phyloP scores from a whole-genome alignment of 73 alveolate genomes.

The Uronychia setigera region DNA sequence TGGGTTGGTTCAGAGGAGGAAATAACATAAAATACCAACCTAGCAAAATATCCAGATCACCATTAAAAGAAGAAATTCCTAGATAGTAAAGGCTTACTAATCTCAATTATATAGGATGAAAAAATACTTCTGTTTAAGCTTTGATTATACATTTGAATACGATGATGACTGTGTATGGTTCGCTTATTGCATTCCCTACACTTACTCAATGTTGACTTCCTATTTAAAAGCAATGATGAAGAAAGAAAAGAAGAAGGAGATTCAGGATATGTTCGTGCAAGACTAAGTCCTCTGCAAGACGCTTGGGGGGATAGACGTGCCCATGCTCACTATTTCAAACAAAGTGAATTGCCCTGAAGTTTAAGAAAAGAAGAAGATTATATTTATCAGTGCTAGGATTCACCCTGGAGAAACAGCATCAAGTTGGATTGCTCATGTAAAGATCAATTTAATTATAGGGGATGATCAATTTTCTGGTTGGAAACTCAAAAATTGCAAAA shows the following conservation, averaged over 20 bases:
- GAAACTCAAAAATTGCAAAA: conserved; percentile 50
- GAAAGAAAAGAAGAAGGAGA: conserved; percentile 1
- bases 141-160: conserved; percentile 79
- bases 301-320: conserved; percentile 76
- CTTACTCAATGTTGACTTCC: conserved; percentile 68
- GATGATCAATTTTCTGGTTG: conserved; percentile 58
- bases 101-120: background rate
- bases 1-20: conserved; percentile 76
- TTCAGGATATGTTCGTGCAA: background rate
- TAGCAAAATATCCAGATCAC: conserved; percentile 10
- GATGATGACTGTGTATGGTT: conserved; percentile 87
- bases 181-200: conserved; percentile 88
- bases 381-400: conserved; percentile 66
- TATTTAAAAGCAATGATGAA: conserved; percentile 33
- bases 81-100: background rate
- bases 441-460: conserved; percentile 23
- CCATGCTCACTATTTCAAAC: conserved; percentile 71
- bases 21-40: conserved; percentile 36
- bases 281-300: conserved; percentile 66
- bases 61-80: background rate
- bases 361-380: conserved; percentile 57
- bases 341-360: conserved; percentile 28
- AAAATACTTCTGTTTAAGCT: conserved; percentile 64
- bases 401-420: conserved; percentile 89
- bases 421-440: conserved; percentile 71